Base-by-base conservation (phyloP, 306 rosid genomes). In the Ochetophila trinervis region DNA sequence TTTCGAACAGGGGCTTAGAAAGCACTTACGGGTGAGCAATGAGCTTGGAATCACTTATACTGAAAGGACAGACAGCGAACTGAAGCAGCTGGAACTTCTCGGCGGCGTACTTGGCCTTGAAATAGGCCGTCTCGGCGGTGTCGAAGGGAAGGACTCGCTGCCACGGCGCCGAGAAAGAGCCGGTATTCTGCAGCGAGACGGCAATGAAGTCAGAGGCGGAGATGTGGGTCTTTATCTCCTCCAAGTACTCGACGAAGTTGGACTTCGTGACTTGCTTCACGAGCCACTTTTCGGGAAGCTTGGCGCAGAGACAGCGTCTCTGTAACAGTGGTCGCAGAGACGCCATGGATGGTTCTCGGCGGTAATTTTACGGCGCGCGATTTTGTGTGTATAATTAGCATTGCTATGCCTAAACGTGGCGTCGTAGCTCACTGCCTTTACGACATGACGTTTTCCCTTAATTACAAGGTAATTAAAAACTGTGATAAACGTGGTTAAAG, bases 51-150 rank as follows among this genome's bases (percentile, higher is more conserved):
- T 58, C 77, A 6, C 74, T 8, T 16, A 92, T 64, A 40, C 89
- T 84, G 74, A 93, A 89, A 2, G 98, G 97, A 71, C 96, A 93
- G 22, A 88, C 87, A 5, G 98, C 84, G 52, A 93, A 83, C 63
- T 93, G 98, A 45, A 93, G 77, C 8, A 82, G 69, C 86, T 93
- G 96, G 66, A 85, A 93, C 16, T 87, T 82, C 60, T 84, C 84
- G 49, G 98, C 93, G 8, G 95, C 73, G 63, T 44, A 81, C 69
- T 74, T 78, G 67, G 89, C 91, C 73, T 93, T 93, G 62, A 54
- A 70, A 66, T 89, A 92, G 15, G 97, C 84, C 1, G 80, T 84
- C 44, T 87, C 78, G 24, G 67, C 60, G 17, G 91, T 79, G 66
- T 92, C 98, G 48, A 84, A 85, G 35, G 95, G 88, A 3, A 78